Evolutionary conservation across 176 grass and related monocot genomes (phyloP).

Genomic region (Hordeum marinum): DNA sequence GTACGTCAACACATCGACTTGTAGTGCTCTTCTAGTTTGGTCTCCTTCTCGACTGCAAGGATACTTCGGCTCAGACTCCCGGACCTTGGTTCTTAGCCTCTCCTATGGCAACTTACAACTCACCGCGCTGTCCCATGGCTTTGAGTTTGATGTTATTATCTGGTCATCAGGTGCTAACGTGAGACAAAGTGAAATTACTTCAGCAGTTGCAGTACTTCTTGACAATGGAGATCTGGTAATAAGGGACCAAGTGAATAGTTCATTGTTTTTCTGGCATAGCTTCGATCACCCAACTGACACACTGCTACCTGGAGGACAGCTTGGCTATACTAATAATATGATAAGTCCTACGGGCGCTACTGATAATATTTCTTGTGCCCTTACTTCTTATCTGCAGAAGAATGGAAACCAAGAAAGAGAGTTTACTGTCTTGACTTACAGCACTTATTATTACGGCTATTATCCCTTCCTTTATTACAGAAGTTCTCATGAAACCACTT

Average conservation of each 20-base stretch:
- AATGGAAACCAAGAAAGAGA: too few relatives aligned
- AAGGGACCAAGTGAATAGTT: not conserved
- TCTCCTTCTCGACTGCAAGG: too few relatives aligned
- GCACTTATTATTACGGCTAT: not conserved
- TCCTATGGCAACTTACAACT: not conserved
- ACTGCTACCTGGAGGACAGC: not conserved
- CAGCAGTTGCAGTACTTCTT: not conserved
- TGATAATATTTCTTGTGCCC: too few relatives aligned
- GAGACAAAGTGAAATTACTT: not conserved
- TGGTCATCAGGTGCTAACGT: not conserved
- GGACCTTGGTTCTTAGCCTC: not conserved
- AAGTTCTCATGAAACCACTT: not conserved
- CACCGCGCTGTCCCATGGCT: too few relatives aligned
- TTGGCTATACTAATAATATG: not conserved
- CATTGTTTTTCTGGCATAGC: too few relatives aligned
- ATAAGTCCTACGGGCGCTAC: not conserved
- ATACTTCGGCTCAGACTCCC: too few relatives aligned
- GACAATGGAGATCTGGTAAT: not conserved
- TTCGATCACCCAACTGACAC: too few relatives aligned
- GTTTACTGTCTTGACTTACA: not conserved
- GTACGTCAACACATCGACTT: not conserved
- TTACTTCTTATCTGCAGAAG: too few relatives aligned
- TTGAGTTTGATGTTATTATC: not conserved
- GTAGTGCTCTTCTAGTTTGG: not conserved
- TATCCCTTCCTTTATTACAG: too few relatives aligned